Evolutionary conservation across 805 yeast genomes (phyloP).

Genomic region (Lipomyces lipofer): DNA sequence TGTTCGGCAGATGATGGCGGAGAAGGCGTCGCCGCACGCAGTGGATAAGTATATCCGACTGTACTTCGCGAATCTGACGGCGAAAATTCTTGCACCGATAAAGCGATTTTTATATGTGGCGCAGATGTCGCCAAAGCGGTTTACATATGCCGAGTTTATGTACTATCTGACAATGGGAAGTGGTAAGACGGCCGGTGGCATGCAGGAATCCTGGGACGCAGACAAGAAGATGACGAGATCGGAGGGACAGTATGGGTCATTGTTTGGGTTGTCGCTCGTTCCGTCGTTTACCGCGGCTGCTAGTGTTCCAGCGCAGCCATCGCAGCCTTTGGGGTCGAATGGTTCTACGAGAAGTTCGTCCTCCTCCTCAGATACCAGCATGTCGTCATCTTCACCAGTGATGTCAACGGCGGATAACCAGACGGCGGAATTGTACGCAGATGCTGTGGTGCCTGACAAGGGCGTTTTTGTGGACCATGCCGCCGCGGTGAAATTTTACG

Average conservation of each 20-base stretch:
- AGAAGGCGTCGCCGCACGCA: not conserved
- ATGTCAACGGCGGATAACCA: no score
- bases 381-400: no score
- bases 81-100: conserved; percentile 24
- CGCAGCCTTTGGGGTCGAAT: no score
- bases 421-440: conserved; percentile 11
- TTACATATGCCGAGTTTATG: conserved; percentile 26
- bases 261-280: no score
- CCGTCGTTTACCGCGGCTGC: no score
- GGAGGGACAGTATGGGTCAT: no score
- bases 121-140: conserved; percentile 18
- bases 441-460: conserved; percentile 23
- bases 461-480: conserved; percentile 13
- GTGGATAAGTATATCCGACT: conserved; percentile 23
- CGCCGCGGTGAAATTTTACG: conserved; percentile 18
- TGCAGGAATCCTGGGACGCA: not conserved
- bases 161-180: conserved; percentile 6
- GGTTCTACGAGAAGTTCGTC: no score
- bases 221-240: no score
- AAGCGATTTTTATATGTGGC: conserved; percentile 25
- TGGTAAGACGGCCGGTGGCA: not conserved
- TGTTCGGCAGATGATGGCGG: conserved; percentile 12
- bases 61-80: conserved; percentile 29
- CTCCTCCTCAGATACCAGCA: no score
- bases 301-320: no score